A percentile compares a stretch with the other conserved stretches of the same genome.
Conservation (phyloP, 129 eudicot species). For the Daucus carota region DNA sequence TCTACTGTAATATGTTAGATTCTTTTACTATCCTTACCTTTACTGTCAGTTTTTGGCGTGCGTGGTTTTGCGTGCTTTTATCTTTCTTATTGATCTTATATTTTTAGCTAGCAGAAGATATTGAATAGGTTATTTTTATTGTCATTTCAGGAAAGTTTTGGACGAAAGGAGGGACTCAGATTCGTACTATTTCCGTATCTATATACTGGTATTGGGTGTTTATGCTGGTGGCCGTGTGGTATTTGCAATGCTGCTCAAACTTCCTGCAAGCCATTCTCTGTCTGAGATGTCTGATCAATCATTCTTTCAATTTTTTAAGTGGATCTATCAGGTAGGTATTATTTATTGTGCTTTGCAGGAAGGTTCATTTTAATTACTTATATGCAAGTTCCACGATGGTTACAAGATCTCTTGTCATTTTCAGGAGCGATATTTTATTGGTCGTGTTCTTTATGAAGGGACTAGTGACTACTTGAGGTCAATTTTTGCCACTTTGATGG, state of each 20-base stretch:
- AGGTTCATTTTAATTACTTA: not conserved
- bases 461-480: slow-evolving; percentile 84
- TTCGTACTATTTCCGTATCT: slow-evolving; percentile 61
- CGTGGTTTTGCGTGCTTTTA: not conserved
- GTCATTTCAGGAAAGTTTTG: slow-evolving; percentile 61
- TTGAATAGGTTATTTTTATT: slow-evolving; percentile 7
- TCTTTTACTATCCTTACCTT: not conserved
- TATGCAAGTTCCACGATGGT: not conserved
- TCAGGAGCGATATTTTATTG: slow-evolving; percentile 82
- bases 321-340: slow-evolving; percentile 80
- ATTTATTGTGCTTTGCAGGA: not conserved
- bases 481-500: slow-evolving; percentile 14
- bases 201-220: slow-evolving; percentile 76
- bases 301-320: slow-evolving; percentile 89
- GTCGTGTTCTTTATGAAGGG: slow-evolving; percentile 89
- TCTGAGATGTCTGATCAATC: slow-evolving; percentile 83
- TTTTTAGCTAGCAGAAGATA: not conserved
- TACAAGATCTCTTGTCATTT: slow-evolving; percentile 7
- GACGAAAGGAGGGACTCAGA: slow-evolving; percentile 53
- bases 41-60: not conserved
- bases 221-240: slow-evolving; percentile 75
- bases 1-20: not conserved
- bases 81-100: not conserved
- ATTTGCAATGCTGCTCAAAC: slow-evolving; percentile 57
- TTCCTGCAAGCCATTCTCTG: slow-evolving; percentile 72